These are phyloP conservation scores for Galerina sulciceps DNA, from an alignment of 768 basidiomycete genomes.

Conservation along the genomic window DNA sequence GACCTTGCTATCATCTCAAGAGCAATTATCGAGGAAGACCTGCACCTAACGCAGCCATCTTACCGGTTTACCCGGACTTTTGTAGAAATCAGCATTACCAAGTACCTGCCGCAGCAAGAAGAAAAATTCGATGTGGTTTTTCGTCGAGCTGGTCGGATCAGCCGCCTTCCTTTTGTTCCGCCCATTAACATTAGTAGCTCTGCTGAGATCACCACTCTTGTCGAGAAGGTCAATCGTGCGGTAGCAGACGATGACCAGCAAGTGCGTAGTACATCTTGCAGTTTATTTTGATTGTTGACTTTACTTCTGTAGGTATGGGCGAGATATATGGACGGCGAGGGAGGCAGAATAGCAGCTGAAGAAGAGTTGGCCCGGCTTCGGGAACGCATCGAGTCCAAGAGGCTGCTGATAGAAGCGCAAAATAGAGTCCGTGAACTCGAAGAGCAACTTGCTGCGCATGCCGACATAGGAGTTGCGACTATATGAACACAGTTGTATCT, in stretches of 20 bases:
- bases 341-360: too few relatives aligned
- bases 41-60: background rate
- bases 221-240: background rate
- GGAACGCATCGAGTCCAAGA: too few relatives aligned
- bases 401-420: too few relatives aligned
- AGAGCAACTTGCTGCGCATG: too few relatives aligned
- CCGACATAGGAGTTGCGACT: too few relatives aligned
- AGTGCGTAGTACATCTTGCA: background rate
- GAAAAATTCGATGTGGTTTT: background rate
- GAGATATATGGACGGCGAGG: too few relatives aligned
- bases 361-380: too few relatives aligned
- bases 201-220: background rate
- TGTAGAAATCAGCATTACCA: background rate
- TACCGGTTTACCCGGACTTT: background rate
- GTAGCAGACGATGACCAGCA: background rate
- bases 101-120: background rate
- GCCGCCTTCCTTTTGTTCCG: background rate
- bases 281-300: background rate
- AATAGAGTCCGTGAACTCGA: too few relatives aligned
- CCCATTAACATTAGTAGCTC: background rate
- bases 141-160: background rate
- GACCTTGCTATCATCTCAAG: background rate
- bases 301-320: too few relatives aligned
- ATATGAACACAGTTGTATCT: too few relatives aligned
- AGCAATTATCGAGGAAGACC: background rate